Conservation (phyloP, 78 protist genomes). For the Trichosphaerium sp. region DNA sequence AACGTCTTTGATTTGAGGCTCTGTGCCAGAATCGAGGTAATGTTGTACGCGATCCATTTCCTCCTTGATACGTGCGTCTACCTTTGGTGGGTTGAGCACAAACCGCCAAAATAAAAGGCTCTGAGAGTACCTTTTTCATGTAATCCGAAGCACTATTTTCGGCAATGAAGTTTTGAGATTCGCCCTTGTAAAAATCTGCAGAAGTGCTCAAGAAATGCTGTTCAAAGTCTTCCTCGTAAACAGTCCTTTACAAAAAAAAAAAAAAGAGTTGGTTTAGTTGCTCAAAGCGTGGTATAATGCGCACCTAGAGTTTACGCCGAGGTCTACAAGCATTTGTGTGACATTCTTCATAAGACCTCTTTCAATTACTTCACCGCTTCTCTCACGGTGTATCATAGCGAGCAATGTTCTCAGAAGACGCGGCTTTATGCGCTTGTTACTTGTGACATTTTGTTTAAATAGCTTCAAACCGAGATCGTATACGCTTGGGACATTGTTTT, state of each 20-base stretch:
- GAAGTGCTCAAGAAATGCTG: constrained; percentile 40
- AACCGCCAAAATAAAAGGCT: background rate
- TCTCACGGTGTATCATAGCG: constrained; percentile 50
- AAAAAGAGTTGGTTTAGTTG: background rate
- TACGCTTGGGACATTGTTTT: constrained; percentile 36
- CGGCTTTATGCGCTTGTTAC: constrained; percentile 26
- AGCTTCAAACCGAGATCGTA: constrained; percentile 61
- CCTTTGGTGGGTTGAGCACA: constrained; percentile 14
- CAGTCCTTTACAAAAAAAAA: constrained; percentile 2
- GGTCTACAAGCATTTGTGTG: constrained; percentile 64
- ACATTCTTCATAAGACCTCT: constrained; percentile 19
- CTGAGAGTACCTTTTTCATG: constrained; percentile 36
- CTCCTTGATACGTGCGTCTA: constrained; percentile 53
- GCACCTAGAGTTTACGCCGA: constrained; percentile 30
- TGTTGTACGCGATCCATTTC: constrained; percentile 57
- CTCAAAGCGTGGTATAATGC: too few species aligned
- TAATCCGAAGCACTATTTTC: constrained; percentile 63
- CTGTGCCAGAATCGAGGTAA: constrained; percentile 46
- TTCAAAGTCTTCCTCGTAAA: constrained; percentile 74
- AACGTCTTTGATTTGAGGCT: constrained; percentile 30
- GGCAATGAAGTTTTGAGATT: constrained; percentile 36
- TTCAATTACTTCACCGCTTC: constrained; percentile 56
- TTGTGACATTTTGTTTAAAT: constrained; percentile 54
- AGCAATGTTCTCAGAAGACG: constrained; percentile 33
- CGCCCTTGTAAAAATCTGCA: constrained; percentile 51